Evolutionary conservation across 768 basidiomycete genomes (phyloP).

Genomic region (Brasilioporus rufonigricans): DNA sequence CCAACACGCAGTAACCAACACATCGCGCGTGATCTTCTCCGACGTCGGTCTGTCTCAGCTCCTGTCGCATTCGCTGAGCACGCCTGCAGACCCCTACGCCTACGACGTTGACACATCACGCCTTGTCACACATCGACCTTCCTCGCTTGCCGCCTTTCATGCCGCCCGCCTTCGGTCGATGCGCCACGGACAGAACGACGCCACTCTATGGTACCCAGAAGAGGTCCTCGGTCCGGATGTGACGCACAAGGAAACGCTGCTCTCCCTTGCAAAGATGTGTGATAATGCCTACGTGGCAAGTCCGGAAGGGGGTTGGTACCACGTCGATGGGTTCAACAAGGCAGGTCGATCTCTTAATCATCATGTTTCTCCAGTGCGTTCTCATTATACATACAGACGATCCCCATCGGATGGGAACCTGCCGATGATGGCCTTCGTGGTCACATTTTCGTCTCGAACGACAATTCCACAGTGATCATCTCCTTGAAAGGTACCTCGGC

Average conservation of each 20-base stretch:
- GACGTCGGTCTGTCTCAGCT: constrained; percentile 42
- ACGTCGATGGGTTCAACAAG: constrained; percentile 60
- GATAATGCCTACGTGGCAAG: constrained; percentile 71
- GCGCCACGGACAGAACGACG: constrained; percentile 37
- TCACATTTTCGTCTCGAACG: constrained; percentile 81
- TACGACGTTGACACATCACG: constrained; percentile 42
- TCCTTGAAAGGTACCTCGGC: constrained; percentile 94
- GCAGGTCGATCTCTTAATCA: constrained; percentile 35
- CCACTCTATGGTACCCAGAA: constrained; percentile 60
- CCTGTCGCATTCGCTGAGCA: constrained; percentile 23
- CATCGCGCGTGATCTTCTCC: constrained; percentile 57
- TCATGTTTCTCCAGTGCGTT: neutral
- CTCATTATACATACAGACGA: constrained; percentile 38
- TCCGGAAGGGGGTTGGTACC: constrained; percentile 67
- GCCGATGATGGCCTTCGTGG: constrained; percentile 90
- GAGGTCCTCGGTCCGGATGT: constrained; percentile 72
- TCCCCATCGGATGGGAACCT: constrained; percentile 88
- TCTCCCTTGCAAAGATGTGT: constrained; percentile 85
- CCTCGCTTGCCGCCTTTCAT: constrained; percentile 37
- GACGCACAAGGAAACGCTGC: constrained; percentile 65
- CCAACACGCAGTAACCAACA: constrained; percentile 53
- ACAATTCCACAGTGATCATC: constrained; percentile 84
- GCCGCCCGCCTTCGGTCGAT: constrained; percentile 38
- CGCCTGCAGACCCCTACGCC: constrained; percentile 27
- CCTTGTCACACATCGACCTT: constrained; percentile 45